Conservation (phyloP, 495 filamentous ascomycete species). For the Aspergillus funiculosus region DNA sequence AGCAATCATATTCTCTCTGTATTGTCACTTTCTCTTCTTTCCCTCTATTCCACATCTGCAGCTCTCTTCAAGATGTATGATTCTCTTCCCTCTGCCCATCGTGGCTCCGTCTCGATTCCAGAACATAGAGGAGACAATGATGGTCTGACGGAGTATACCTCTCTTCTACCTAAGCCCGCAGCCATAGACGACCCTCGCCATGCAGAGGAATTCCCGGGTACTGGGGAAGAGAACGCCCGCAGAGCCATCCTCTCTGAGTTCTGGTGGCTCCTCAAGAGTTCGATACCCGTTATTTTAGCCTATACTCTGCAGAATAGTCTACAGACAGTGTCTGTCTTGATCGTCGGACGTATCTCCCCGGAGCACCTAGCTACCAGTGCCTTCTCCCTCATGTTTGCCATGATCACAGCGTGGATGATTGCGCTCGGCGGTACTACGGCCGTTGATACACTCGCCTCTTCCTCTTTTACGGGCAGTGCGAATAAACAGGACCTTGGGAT, state of each 20-base stretch:
- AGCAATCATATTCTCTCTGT: neutral
- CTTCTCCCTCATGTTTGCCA: slow-evolving; percentile 92
- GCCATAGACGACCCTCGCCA: slow-evolving; percentile 10
- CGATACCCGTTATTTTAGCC: slow-evolving; percentile 78
- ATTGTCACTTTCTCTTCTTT: neutral
- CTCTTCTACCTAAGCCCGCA: slow-evolving; percentile 42
- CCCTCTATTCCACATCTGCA: neutral
- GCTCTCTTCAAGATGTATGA: slow-evolving; percentile 9
- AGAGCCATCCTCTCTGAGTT: slow-evolving; percentile 54
- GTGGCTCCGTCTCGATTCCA: neutral
- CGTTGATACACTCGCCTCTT: slow-evolving; percentile 80
- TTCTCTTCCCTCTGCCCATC: neutral
- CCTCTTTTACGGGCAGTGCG: slow-evolving; percentile 77
- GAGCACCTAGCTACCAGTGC: slow-evolving; percentile 78
- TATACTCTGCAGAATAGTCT: slow-evolving; percentile 87
- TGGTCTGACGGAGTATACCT: slow-evolving; percentile 39
- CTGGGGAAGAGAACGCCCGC: slow-evolving; percentile 11
- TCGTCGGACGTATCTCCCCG: slow-evolving; percentile 75
- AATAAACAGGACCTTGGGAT: slow-evolving; percentile 80
- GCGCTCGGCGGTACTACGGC: slow-evolving; percentile 89
- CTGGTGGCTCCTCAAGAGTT: slow-evolving; percentile 58
- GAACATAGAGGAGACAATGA: no score
- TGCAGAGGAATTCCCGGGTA: neutral
- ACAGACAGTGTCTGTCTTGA: slow-evolving; percentile 77
- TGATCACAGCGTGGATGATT: slow-evolving; percentile 86